These are phyloP conservation scores for Colletotrichum lentis DNA, from an alignment of 2,329 filamentous ascomycete species.

Conservation along the genomic window DNA sequence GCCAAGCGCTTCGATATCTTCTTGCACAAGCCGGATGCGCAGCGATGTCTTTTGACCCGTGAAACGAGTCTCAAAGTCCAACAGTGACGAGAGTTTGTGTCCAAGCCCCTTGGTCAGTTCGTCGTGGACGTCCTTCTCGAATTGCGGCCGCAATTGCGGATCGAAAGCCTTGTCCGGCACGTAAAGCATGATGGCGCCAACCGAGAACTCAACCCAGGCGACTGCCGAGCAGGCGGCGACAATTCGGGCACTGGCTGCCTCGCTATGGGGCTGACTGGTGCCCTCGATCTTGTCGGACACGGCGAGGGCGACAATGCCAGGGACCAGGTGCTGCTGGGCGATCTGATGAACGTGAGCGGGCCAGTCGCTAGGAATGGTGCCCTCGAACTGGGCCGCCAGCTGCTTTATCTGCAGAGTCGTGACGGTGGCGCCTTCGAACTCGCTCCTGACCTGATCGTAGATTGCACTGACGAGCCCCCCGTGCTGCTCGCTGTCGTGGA, in stretches of 20 bases:
- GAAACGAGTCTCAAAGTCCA: constrained; percentile 70
- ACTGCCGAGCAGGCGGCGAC: constrained; percentile 46
- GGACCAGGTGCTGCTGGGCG: constrained; percentile 54
- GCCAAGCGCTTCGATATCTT: constrained; percentile 71
- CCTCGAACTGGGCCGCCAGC: constrained; percentile 27
- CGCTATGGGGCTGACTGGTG: constrained; percentile 27
- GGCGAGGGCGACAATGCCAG: constrained; percentile 56
- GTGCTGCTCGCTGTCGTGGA: constrained; percentile 47
- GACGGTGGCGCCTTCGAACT: constrained; percentile 5
- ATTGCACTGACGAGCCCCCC: background rate
- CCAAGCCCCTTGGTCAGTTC: constrained; percentile 65
- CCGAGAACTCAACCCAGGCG: constrained; percentile 79
- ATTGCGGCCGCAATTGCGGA: constrained; percentile 71
- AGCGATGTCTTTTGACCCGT: constrained; percentile 74
- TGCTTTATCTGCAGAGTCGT: constrained; percentile 13
- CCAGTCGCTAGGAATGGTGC: constrained; percentile 50
- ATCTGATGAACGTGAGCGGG: constrained; percentile 50
- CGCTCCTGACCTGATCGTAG: constrained; percentile 2
- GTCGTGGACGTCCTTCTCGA: constrained; percentile 69
- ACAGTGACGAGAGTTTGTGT: constrained; percentile 66
- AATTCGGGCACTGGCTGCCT: background rate
- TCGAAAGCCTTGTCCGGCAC: constrained; percentile 89
- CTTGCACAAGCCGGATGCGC: constrained; percentile 68
- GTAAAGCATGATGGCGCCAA: constrained; percentile 79
- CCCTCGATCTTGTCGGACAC: constrained; percentile 45